These are phyloP conservation scores for Taxillus chinensis DNA, from an alignment of 164 flowering plant species.

Conservation along the genomic window DNA sequence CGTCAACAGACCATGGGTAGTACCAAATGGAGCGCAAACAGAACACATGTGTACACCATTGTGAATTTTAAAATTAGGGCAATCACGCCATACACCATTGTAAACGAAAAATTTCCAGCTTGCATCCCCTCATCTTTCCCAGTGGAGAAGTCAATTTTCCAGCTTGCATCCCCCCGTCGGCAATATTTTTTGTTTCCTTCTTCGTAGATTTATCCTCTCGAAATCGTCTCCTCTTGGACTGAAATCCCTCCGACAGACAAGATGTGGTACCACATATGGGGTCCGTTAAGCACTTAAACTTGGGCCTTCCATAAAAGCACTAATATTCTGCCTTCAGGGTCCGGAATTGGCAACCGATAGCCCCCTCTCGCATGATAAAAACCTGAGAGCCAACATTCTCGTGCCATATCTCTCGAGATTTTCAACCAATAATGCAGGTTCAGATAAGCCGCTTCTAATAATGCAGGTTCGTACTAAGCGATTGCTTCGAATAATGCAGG, in stretches of 20 bases:
- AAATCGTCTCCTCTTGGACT: neutral
- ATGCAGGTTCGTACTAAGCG: slow-evolving; percentile 11
- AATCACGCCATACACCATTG: no score
- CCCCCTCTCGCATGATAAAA: slow-evolving; percentile 31
- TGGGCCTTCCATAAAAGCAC: slow-evolving; percentile 1
- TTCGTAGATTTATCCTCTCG: neutral
- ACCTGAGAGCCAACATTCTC: slow-evolving; percentile 20
- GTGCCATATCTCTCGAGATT: slow-evolving; percentile 18
- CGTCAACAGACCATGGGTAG: no score
- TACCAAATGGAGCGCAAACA: no score
- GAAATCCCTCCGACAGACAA: neutral
- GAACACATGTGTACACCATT: no score
- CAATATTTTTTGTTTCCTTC: slow-evolving; percentile 1
- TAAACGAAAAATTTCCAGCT: no score
- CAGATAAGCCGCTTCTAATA: slow-evolving; percentile 10
- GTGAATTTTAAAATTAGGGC: no score
- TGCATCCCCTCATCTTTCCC: neutral
- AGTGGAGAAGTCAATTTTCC: neutral
- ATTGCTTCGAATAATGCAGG: no score
- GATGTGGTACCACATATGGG: neutral
- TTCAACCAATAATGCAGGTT: slow-evolving; percentile 13
- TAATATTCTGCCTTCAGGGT: slow-evolving; percentile 20
- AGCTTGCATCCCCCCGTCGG: neutral
- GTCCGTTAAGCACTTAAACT: neutral
- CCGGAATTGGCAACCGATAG: slow-evolving; percentile 21